These are phyloP conservation scores for Ceratobasidium sp. DNA, from an alignment of 1,284 basidiomycete species.

Conservation along the genomic window DNA sequence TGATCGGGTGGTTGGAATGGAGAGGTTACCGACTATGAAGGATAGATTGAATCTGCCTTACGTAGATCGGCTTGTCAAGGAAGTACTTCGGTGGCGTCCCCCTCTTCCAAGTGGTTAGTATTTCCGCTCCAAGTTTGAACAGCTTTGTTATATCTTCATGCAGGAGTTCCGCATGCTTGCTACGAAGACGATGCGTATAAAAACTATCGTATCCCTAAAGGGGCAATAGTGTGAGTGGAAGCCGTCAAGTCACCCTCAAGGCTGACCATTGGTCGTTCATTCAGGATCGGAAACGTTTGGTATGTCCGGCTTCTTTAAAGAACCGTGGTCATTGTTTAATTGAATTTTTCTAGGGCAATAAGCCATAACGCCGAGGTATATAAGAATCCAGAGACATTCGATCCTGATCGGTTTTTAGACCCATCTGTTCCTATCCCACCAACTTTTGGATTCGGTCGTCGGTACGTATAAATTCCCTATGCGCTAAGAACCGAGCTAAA, in stretches of 20 bases:
- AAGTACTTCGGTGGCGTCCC: slow-evolving; percentile 41
- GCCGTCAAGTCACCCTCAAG: not conserved
- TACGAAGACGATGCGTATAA: slow-evolving; percentile 22
- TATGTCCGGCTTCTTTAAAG: slow-evolving; percentile 2
- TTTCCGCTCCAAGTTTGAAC: not conserved
- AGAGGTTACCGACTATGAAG: slow-evolving; percentile 33
- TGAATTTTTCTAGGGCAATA: slow-evolving; percentile 19
- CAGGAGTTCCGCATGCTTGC: not conserved
- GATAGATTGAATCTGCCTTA: slow-evolving; percentile 43
- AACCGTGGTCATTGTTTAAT: not conserved
- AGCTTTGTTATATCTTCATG: not conserved
- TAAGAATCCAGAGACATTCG: slow-evolving; percentile 39
- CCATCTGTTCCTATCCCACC: not conserved
- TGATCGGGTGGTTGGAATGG: slow-evolving; percentile 34
- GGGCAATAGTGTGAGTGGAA: slow-evolving; percentile 24
- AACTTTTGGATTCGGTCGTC: slow-evolving; percentile 12
- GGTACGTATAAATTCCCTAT: not conserved
- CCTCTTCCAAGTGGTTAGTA: slow-evolving; percentile 38
- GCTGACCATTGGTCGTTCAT: not conserved
- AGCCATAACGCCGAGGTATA: slow-evolving; percentile 41
- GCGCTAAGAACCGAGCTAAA: not conserved
- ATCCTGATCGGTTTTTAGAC: slow-evolving; percentile 44
- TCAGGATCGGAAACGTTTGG: not conserved
- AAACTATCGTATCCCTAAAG: slow-evolving; percentile 42
- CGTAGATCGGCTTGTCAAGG: slow-evolving; percentile 38